Percentiles rank a stretch among this genome's conserved stretches.
Conservation (phyloP, 2,329 filamentous ascomycete genomes). For the Aureobasidium zeae region DNA sequence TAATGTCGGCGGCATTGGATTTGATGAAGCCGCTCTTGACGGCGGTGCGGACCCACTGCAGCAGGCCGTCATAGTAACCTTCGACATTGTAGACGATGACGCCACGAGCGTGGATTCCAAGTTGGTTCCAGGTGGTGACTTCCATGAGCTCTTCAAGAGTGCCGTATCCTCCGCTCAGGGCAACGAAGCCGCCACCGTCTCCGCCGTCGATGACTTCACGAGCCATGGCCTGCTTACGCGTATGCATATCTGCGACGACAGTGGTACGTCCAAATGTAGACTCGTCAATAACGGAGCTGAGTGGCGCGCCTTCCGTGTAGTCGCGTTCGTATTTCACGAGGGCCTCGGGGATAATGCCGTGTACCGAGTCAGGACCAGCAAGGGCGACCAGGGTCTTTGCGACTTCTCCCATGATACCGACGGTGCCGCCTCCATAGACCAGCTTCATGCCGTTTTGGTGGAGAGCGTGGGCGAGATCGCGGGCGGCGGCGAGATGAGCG, state of each 20-base stretch:
- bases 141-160: constrained; percentile 95
- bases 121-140: constrained; percentile 82
- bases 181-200: constrained; percentile 79
- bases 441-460: constrained; percentile 69
- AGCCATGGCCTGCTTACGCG: constrained; percentile 89
- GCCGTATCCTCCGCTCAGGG: constrained; percentile 80
- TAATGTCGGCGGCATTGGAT: constrained; percentile 59
- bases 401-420: constrained; percentile 91
- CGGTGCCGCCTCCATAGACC: constrained; percentile 90
- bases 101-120: constrained; percentile 77
- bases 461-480: constrained; percentile 62
- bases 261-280: constrained; percentile 71
- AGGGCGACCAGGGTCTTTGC: constrained; percentile 78
- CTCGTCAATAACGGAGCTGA: constrained; percentile 48
- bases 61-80: constrained; percentile 82
- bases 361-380: constrained; percentile 69
- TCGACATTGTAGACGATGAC: constrained; percentile 80
- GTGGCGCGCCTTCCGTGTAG: constrained; percentile 43
- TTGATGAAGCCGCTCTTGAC: constrained; percentile 70
- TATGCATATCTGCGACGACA: constrained; percentile 92
- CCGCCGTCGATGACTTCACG: constrained; percentile 73
- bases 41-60: constrained; percentile 70
- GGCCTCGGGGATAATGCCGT: constrained; percentile 86
- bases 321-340: constrained; percentile 69
- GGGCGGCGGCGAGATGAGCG: constrained; percentile 68